These are phyloP conservation scores for Tylopilus felleus DNA, from an alignment of 768 basidiomycete genomes.

Conservation along the genomic window DNA sequence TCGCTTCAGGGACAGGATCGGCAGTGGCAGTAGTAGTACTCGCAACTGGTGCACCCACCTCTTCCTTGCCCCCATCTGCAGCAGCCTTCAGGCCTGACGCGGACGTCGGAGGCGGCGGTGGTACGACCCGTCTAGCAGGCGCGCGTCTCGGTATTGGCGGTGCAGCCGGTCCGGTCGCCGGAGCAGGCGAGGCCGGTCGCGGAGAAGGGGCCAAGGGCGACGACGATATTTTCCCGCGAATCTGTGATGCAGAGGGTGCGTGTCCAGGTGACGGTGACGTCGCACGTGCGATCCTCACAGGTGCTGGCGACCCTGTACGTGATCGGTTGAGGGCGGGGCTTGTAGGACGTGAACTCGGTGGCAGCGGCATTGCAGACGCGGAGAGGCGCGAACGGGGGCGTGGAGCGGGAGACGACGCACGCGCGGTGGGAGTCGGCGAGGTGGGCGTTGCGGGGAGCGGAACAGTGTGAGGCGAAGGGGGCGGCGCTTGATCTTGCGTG, in stretches of 20 bases:
- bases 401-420: constrained; percentile 17
- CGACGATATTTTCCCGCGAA: constrained; percentile 17
- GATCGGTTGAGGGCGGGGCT: constrained; percentile 25
- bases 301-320: constrained; percentile 24
- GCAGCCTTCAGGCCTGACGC: not conserved
- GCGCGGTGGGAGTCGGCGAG: constrained; percentile 24
- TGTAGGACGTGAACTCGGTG: constrained; percentile 33
- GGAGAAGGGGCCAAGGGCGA: constrained; percentile 34
- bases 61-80: constrained; percentile 7
- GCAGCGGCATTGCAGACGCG: constrained; percentile 20
- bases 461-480: constrained; percentile 20
- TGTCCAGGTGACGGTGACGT: constrained; percentile 14
- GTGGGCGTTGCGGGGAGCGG: constrained; percentile 28
- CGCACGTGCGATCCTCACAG: constrained; percentile 7
- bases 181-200: constrained; percentile 37
- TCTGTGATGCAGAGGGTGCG: not conserved
- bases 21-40: not conserved
- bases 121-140: constrained; percentile 43
- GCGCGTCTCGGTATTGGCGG: constrained; percentile 70
- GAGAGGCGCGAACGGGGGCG: constrained; percentile 35
- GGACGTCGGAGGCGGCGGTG: constrained; percentile 23
- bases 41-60: not conserved
- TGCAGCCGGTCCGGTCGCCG: constrained; percentile 15
- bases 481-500: constrained; percentile 3
- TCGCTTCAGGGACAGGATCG: not conserved